A percentile compares a stretch with the other conserved stretches of the same genome.
Evolutionary conservation across 176 grass and related monocot genomes (phyloP).

Genomic region (Ampelocalamus luodianensis): DNA sequence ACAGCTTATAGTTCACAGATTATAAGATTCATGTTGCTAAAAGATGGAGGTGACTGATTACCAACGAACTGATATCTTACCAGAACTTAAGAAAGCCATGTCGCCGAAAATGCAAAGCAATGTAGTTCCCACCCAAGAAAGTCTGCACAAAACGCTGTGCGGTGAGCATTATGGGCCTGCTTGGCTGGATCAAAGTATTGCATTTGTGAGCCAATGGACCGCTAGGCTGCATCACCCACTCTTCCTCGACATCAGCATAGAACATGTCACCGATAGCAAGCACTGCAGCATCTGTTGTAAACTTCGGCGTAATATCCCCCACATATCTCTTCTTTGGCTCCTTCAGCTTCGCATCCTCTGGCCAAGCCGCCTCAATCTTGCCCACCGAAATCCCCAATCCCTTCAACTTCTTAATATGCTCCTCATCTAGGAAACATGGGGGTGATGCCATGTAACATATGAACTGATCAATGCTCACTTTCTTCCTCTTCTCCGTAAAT

Average conservation of each 20-base stretch:
- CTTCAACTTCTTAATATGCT: constrained; percentile 84
- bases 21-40: constrained; percentile 9
- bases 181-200: constrained; percentile 82
- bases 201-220: constrained; percentile 89
- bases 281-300: constrained; percentile 73
- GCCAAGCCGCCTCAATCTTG: constrained; percentile 82
- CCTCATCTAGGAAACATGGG: constrained; percentile 90
- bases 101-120: constrained; percentile 93
- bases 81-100: constrained; percentile 97
- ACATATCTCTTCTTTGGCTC: constrained; percentile 82
- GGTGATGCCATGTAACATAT: constrained; percentile 82
- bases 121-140: constrained; percentile 85
- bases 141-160: constrained; percentile 94
- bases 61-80: constrained; percentile 40
- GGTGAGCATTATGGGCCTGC: constrained; percentile 72
- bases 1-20: constrained; percentile 5
- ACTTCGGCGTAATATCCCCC: constrained; percentile 74
- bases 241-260: constrained; percentile 85
- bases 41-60: constrained; percentile 15
- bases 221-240: constrained; percentile 89
- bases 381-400: constrained; percentile 69
- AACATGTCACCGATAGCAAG: constrained; percentile 92
- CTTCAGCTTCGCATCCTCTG: constrained; percentile 88
- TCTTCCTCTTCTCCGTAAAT: constrained; percentile 66
- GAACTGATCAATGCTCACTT: constrained; percentile 88